Conservation (phyloP, 2,329 filamentous ascomycete species). For the Fusarium anguioides region DNA sequence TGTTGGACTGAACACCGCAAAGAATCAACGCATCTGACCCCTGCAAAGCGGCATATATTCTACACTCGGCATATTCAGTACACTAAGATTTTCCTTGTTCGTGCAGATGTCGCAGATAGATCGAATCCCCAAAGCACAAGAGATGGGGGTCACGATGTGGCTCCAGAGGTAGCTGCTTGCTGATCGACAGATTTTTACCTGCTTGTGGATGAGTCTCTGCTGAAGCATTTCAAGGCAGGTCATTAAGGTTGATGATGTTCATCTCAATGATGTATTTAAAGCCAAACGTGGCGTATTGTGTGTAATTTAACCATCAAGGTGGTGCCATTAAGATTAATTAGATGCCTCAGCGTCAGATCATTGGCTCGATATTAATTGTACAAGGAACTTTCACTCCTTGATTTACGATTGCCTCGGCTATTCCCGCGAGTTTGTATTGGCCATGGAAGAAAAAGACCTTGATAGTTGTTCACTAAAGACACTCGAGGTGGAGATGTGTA, state of each 20-base stretch:
- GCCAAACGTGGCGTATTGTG: not conserved
- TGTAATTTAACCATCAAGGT: conserved; percentile 28
- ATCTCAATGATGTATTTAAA: not conserved
- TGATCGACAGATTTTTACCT: not conserved
- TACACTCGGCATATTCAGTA: not conserved
- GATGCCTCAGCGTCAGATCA: not conserved
- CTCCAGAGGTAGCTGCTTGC: not conserved
- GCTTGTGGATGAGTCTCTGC: not conserved
- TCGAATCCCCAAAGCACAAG: not conserved
- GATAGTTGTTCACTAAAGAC: conserved; percentile 9
- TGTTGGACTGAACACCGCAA: conserved; percentile 9
- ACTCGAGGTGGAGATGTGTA: not conserved
- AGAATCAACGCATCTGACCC: conserved; percentile 13
- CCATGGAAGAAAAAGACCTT: conserved; percentile 8
- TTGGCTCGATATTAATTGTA: fast-evolving
- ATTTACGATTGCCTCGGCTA: not conserved
- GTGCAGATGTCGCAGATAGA: not conserved
- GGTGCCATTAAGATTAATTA: not conserved
- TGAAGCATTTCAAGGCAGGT: not conserved
- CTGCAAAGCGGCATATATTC: not conserved
- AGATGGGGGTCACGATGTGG: not conserved
- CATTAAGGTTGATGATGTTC: not conserved
- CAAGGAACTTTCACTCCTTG: not conserved
- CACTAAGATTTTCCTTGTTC: conserved; percentile 3
- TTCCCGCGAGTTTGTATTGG: not conserved